Conservation (phyloP, 1,284 basidiomycete genomes). For the Ceratobasidium sp. region DNA sequence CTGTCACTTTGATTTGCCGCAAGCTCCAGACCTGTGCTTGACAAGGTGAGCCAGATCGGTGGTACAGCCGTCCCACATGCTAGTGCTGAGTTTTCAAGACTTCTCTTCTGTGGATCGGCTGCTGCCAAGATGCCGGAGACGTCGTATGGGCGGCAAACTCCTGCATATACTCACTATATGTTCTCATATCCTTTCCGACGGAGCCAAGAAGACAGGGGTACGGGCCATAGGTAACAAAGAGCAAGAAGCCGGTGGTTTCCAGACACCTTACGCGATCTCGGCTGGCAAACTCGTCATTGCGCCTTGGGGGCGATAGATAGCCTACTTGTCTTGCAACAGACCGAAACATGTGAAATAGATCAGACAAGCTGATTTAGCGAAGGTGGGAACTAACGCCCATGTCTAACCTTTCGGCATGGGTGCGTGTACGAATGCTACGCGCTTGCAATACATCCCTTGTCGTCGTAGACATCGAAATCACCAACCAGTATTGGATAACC, state of each 20-base stretch:
- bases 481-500: too few relatives aligned
- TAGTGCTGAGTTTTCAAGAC: not conserved
- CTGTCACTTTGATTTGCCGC: not conserved
- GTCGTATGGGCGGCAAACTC: slow-evolving; percentile 13
- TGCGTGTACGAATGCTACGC: slow-evolving; percentile 51
- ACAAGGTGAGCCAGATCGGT: slow-evolving; percentile 18
- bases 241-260: not conserved
- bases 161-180: slow-evolving; percentile 18
- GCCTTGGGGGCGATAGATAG: slow-evolving; percentile 55
- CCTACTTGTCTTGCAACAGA: slow-evolving; percentile 67
- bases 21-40: not conserved
- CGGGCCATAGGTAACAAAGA: slow-evolving; percentile 17
- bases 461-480: too few relatives aligned
- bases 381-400: too few relatives aligned
- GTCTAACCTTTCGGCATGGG: slow-evolving; percentile 71
- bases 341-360: slow-evolving; percentile 58
- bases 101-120: not conserved
- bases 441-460: too few relatives aligned
- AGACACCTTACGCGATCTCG: slow-evolving; percentile 9
- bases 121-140: slow-evolving; percentile 22
- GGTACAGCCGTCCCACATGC: not conserved
- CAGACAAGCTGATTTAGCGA: too few relatives aligned
- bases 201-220: slow-evolving; percentile 20
- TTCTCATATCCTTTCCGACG: slow-evolving; percentile 17
- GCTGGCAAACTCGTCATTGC: slow-evolving; percentile 23